Base-by-base conservation (phyloP, 1,139 yeast species). In the Lodderomyces orthopsilosis region DNA sequence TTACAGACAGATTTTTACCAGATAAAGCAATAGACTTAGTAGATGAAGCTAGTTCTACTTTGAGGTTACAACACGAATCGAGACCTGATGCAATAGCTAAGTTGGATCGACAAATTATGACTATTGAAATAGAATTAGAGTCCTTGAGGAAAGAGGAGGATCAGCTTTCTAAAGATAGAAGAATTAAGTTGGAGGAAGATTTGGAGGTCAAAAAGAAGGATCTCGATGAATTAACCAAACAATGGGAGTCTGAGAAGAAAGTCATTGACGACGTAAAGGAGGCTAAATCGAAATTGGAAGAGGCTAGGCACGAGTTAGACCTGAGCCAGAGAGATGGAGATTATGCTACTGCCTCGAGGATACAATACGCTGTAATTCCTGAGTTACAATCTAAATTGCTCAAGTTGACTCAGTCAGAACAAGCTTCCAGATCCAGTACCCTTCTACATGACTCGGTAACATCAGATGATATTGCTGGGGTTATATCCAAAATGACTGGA, bases 1-100 rank as follows among this genome's bases (percentile, higher is more conserved):
- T 93, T 44, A 87, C 95, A 6, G 98, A 93, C 61, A 68, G 98
- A 44, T 89, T 82, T 56, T 70, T 93, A 38, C 98, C 98, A 0
- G 98, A 93, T 61, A 93, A 93, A 66, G 97, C 97, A 9, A 90
- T 93, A 53, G 98, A 93, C 64, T 75, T 93, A 53, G 94, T 93
- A 2, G 98, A 93, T 65, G 98, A 93, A 61, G 98, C 98, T 0
- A 90, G 98, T 65, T 93, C 97, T 1, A 95, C 96, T 0, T 72
- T 93, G 49, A 74, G 98, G 51, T 71, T 93, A 48, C 98, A 93
- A 63, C 98, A 93, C 60, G 98, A 93, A 66, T 88, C 96, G 2
- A 90, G 90, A 61, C 98, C 98, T 0, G 98, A 93, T 58, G 89
- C 93, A 3, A 87, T 93, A 43, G 93, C 91, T 54, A 87, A 83